These are phyloP conservation scores for Eucommia ulmoides DNA, from an alignment of 257 asterid species.

Conservation along the genomic window DNA sequence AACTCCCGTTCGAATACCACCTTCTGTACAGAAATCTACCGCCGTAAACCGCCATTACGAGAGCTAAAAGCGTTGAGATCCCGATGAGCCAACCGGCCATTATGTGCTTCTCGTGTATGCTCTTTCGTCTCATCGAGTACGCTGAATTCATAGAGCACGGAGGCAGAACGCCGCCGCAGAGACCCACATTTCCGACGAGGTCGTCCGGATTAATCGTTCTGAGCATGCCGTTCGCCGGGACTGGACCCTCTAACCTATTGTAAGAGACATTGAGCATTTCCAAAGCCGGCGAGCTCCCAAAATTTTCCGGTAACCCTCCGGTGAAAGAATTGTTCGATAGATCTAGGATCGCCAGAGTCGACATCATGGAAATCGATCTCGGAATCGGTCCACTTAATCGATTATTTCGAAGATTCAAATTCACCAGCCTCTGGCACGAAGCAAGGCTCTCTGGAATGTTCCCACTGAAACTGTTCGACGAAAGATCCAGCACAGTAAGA, in stretches of 20 bases:
- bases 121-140: constrained; percentile 15
- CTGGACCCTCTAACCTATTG: constrained; percentile 53
- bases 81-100: constrained; percentile 54
- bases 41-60: constrained; percentile 28
- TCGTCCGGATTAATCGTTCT: constrained; percentile 54
- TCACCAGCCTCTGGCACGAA: constrained; percentile 54
- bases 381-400: constrained; percentile 47
- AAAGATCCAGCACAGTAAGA: constrained; percentile 47
- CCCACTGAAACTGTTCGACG: constrained; percentile 50
- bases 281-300: constrained; percentile 72
- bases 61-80: constrained; percentile 28
- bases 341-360: constrained; percentile 46
- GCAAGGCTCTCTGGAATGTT: constrained; percentile 49
- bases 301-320: constrained; percentile 52
- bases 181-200: constrained; percentile 47
- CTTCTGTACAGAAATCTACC: constrained; percentile 27
- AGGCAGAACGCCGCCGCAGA: constrained; percentile 67
- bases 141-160: constrained; percentile 35
- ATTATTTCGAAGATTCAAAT: constrained; percentile 43
- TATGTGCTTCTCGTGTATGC: constrained; percentile 32
- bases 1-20: constrained; percentile 40
- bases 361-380: constrained; percentile 41
- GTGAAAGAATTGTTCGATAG: constrained; percentile 65
- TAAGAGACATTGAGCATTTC: constrained; percentile 53
- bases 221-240: constrained; percentile 55